phyloP scores from a whole-genome alignment of 345 rosid genomes.

The Mangifera indica region DNA sequence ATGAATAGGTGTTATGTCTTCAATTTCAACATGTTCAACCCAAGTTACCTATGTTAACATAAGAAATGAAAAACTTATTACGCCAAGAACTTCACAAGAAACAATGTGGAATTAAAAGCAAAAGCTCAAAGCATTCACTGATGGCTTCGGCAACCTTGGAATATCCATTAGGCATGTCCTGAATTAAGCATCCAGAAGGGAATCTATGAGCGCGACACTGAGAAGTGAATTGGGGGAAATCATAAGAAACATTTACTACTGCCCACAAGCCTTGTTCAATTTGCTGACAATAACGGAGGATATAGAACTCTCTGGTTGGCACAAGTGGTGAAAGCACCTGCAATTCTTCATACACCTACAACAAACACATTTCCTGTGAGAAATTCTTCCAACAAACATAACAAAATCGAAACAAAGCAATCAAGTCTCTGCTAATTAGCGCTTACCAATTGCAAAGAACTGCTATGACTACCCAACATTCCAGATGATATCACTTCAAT shows the following conservation, averaged over 20 bases:
- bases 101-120: constrained; percentile 11
- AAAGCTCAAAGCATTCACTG: background rate
- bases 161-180: constrained; percentile 94
- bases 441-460: constrained; percentile 81
- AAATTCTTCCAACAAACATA: background rate
- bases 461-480: constrained; percentile 55
- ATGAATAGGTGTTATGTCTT: constrained; percentile 62
- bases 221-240: constrained; percentile 65
- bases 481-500: constrained; percentile 73
- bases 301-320: constrained; percentile 72
- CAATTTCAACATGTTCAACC: constrained; percentile 86
- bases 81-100: background rate
- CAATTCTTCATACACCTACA: constrained; percentile 83
- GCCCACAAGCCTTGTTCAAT: constrained; percentile 93
- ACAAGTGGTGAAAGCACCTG: constrained; percentile 85
- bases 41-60: constrained; percentile 63
- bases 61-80: background rate
- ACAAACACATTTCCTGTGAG: constrained; percentile 7
- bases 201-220: constrained; percentile 57
- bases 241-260: constrained; percentile 78
- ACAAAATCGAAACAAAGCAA: background rate
- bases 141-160: constrained; percentile 59
- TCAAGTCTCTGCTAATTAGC: background rate
- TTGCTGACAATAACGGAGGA: constrained; percentile 84
- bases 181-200: constrained; percentile 97